Evolutionary conservation across 805 yeast species (phyloP), one percentile per base, ranked within the genome.

Genomic region (Kockiozyma suomiensis): DNA sequence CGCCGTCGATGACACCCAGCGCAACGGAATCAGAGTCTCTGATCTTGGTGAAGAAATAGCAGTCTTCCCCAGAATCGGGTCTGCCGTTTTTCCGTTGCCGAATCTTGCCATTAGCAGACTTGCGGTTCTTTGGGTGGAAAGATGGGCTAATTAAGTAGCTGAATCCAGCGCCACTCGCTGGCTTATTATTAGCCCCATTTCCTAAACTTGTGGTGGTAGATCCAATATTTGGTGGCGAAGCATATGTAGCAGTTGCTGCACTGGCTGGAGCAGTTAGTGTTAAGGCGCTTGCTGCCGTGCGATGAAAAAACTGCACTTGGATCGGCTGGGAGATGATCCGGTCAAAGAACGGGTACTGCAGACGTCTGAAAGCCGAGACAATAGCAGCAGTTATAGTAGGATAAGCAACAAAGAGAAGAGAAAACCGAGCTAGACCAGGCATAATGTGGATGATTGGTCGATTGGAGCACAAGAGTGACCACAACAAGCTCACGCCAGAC

Each of bases 1-100:
- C 98, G 13, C 99, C 99, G 75, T 93, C 99, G 4, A 97, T 75
- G 4, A 68, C 70, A 7, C 71, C 70, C 2, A 68, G 61, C 3
- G 70, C 71, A 21, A 67, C 61, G 3, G 68, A 68, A 17, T 53
- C 53, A 5, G 61, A 57, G 35, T 67, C 62, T 17, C 54, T 52
- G 12, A 66, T 35, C 28, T 33, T 51, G n/a, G 61, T n/a, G 37
- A 38, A 28, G 45, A 68, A 68, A 40, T 62, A 69, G 12, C 67
- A 50, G 53, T 68, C 70, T 42, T 68, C 70, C 6, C 70, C 70
- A 5, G 71, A 49, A 17, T 53, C 59, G 3, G 68, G 66, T 12
- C 66, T 38, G 7, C 45, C 46, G 3, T 21, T 12, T 37, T 37
- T 50, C 15, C 35, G 15, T 13, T 38, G 54, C 12, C 43, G 23